Percentiles rank a stretch among this genome's conserved stretches.
These are phyloP conservation scores for Colletotrichum sp. DNA, from an alignment of 2,329 filamentous ascomycete species.

Conservation along the genomic window DNA sequence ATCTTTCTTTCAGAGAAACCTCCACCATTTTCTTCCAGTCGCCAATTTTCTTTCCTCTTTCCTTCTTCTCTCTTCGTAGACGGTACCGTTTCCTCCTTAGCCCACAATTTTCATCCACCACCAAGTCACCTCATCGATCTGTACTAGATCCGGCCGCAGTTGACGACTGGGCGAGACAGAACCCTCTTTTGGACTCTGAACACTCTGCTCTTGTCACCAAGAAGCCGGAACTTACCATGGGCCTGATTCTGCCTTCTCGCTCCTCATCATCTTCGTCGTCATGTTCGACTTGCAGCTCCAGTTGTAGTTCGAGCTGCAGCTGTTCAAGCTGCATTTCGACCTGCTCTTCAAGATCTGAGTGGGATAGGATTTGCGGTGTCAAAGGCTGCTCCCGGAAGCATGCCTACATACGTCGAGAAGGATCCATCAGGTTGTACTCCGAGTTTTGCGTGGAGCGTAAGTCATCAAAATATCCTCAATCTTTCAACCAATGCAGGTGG, in stretches of 20 bases:
- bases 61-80: neutral
- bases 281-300: neutral
- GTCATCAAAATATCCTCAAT: neutral
- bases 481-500: neutral
- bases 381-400: constrained; percentile 15
- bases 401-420: constrained; percentile 10
- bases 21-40: neutral
- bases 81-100: neutral
- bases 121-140: neutral
- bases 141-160: neutral
- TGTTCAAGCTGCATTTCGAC: neutral
- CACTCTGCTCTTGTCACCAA: neutral
- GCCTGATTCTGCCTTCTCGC: neutral
- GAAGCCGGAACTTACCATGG: neutral
- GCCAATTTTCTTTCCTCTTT: neutral
- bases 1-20: neutral
- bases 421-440: constrained; percentile 7
- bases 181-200: neutral
- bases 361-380: constrained; percentile 1
- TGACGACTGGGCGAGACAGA: neutral
- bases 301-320: neutral
- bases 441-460: constrained; percentile 17
- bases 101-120: neutral
- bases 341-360: neutral
- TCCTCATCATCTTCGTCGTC: neutral